phyloP scores from a whole-genome alignment of 176 grass and related monocot species.

The Alloteropsis semialata region DNA sequence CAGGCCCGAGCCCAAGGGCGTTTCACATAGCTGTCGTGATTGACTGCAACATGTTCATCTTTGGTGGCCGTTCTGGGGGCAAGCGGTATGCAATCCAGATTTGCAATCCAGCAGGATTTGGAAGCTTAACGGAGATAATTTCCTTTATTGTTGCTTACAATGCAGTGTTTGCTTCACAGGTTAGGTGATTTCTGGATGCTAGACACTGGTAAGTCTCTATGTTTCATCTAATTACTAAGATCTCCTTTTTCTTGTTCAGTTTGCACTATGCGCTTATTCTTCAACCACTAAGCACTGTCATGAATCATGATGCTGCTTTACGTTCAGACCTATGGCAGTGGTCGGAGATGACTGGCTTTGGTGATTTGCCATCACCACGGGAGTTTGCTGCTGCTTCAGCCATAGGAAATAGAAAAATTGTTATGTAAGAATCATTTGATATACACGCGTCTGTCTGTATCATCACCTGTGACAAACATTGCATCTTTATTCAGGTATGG shows the following conservation, averaged over 20 bases:
- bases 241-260: not conserved
- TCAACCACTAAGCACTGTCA: not conserved
- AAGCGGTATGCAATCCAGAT: slow-evolving; percentile 52
- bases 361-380: slow-evolving; percentile 84
- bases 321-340: slow-evolving; percentile 93
- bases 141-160: slow-evolving; percentile 19
- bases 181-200: slow-evolving; percentile 99
- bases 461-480: slow-evolving; percentile 19
- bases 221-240: not conserved
- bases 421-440: slow-evolving; percentile 55
- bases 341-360: slow-evolving; percentile 88
- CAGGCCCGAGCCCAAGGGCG: slow-evolving; percentile 68
- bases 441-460: not conserved
- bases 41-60: slow-evolving; percentile 80
- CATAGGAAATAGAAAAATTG: slow-evolving; percentile 92
- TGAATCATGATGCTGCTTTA: slow-evolving; percentile 13
- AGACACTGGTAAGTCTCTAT: slow-evolving; percentile 59
- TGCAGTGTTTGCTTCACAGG: slow-evolving; percentile 28
- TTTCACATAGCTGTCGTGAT: slow-evolving; percentile 81
- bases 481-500: slow-evolving; percentile 59
- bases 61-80: slow-evolving; percentile 73
- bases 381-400: slow-evolving; percentile 88
- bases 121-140: not conserved
- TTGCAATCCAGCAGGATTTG: not conserved
- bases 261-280: not conserved